phyloP scores from a whole-genome alignment of 805 yeast genomes.

The Wickerhamomyces chambardii region DNA sequence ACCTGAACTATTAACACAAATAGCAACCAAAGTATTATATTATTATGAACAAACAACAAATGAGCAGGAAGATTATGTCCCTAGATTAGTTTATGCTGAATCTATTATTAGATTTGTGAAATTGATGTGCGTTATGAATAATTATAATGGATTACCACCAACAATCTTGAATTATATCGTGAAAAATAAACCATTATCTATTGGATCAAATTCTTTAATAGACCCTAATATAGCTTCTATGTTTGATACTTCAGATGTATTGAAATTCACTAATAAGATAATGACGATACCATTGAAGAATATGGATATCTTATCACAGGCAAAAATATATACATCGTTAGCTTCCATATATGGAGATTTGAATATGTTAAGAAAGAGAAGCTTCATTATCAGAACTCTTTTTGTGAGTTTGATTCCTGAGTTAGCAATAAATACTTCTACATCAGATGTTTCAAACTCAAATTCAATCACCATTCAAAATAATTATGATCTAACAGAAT shows the following conservation, averaged over 20 bases:
- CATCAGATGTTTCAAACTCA: not conserved
- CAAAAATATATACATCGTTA: conserved; percentile 54
- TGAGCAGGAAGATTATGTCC: conserved; percentile 67
- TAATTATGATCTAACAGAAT: conserved; percentile 24
- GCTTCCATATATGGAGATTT: conserved; percentile 56
- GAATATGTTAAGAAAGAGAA: conserved; percentile 56
- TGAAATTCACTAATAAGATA: conserved; percentile 35
- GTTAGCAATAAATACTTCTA: conserved; percentile 6
- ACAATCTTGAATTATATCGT: conserved; percentile 36
- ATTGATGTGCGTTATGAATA: conserved; percentile 43
- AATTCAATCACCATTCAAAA: conserved; percentile 2
- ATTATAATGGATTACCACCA: conserved; percentile 38
- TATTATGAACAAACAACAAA: conserved; percentile 43
- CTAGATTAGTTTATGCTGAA: conserved; percentile 74
- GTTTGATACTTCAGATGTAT: conserved; percentile 33
- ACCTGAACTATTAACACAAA: conserved; percentile 27
- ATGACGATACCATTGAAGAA: conserved; percentile 34
- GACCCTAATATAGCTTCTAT: too few species aligned
- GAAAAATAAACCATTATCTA: conserved; percentile 21
- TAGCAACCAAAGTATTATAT: conserved; percentile 28
- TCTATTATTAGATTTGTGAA: conserved; percentile 54
- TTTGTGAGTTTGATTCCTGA: conserved; percentile 41
- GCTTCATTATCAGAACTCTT: conserved; percentile 60
- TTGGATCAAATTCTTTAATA: conserved; percentile 4
- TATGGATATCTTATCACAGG: conserved; percentile 43